Conservation (phyloP, 106 monocot species). For the Dioscorea dumetorum region DNA sequence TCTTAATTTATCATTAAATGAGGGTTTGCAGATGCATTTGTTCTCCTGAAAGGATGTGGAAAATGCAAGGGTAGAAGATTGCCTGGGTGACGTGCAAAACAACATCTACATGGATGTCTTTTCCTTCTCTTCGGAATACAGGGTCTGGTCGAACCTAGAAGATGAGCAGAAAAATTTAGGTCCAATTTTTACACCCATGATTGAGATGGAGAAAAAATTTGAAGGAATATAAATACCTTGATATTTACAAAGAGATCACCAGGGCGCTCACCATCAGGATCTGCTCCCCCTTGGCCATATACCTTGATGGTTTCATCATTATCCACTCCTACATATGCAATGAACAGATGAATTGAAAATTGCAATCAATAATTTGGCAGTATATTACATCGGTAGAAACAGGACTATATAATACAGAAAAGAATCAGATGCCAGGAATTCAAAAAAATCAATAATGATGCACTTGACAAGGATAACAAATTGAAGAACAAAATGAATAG, state of each 20-base stretch:
- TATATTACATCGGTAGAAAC: too few species aligned
- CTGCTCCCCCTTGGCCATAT: conserved; percentile 10
- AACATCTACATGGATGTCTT: conserved; percentile 14
- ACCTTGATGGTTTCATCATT: conserved; percentile 8
- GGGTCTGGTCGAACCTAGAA: conserved; percentile 10
- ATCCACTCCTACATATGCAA: conserved; percentile 3
- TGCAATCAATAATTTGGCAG: too few species aligned
- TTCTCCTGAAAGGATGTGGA: too few species aligned
- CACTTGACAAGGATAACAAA: too few species aligned
- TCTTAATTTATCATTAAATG: too few species aligned
- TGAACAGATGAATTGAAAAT: too few species aligned
- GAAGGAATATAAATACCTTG: conserved; percentile 1
- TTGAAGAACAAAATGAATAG: too few species aligned
- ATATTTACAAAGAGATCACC: conserved; percentile 16
- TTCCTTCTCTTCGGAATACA: conserved; percentile 3
- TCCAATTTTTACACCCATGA: not conserved
- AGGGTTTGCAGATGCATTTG: too few species aligned
- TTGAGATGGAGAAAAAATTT: not conserved
- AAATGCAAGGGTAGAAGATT: not conserved
- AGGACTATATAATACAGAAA: too few species aligned
- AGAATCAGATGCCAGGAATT: too few species aligned
- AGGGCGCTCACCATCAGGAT: conserved; percentile 11
- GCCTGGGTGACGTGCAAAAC: conserved; percentile 9
- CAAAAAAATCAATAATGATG: too few species aligned
- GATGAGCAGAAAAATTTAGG: not conserved